A percentile compares a stretch with the other conserved stretches of the same genome.
Evolutionary conservation across 2,329 filamentous ascomycete species (phyloP).

Genomic region (Chaetomium olivaceum): DNA sequence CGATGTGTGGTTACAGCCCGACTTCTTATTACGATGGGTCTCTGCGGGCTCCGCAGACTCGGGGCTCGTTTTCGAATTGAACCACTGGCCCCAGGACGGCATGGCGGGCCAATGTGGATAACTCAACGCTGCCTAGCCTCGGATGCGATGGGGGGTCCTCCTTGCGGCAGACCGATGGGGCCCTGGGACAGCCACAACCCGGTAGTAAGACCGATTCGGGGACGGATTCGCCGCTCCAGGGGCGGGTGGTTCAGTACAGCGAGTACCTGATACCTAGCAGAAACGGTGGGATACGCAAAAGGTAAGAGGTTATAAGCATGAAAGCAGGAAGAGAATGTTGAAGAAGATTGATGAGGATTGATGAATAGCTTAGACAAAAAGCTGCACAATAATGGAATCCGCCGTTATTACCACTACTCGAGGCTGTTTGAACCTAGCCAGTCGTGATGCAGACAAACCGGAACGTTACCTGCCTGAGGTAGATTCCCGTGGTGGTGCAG

Average conservation of each 20-base stretch:
- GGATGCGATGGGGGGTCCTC: slow-evolving; percentile 25
- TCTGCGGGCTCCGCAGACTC: slow-evolving; percentile 32
- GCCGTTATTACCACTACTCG: neutral
- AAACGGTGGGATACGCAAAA: neutral
- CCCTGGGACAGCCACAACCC: slow-evolving; percentile 10
- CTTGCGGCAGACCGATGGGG: slow-evolving; percentile 18
- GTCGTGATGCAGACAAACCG: neutral
- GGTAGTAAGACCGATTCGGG: neutral
- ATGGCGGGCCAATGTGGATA: slow-evolving; percentile 34
- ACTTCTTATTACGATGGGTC: slow-evolving; percentile 38
- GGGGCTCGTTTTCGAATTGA: slow-evolving; percentile 33
- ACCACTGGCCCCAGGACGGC: slow-evolving; percentile 32
- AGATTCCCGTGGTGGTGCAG: neutral
- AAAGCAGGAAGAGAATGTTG: neutral
- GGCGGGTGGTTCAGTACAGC: neutral
- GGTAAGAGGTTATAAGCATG: neutral
- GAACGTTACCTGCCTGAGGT: neutral
- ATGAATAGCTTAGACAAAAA: neutral
- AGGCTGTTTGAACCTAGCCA: neutral
- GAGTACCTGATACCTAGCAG: neutral
- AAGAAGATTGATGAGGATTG: neutral
- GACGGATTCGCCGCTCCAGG: slow-evolving; percentile 13
- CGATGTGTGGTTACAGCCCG: slow-evolving; percentile 40
- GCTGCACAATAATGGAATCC: neutral
- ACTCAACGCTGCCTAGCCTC: slow-evolving; percentile 29